Evolutionary conservation across 2,329 filamentous ascomycete species (phyloP), one percentile per base, ranked within the genome.

Genomic region (Byssochlamys sp.): DNA sequence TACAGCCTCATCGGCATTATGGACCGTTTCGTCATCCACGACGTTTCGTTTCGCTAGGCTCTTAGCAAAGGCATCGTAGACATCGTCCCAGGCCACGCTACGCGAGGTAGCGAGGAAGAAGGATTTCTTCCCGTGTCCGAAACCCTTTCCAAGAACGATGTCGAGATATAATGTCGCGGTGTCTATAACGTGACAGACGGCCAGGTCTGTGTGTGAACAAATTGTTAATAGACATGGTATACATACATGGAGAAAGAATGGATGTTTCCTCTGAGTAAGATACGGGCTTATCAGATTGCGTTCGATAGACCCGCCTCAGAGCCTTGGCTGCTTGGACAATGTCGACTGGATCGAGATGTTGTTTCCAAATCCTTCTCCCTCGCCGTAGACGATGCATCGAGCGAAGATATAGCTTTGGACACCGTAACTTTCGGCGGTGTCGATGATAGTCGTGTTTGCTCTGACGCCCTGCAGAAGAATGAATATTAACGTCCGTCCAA

Each of bases 341-440:
- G 1, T 74, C 77, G 0, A 76, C 75, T 0, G 80, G 53, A 80
- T 81, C 1, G 79, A 81, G 48, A 78, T 78, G 1, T 57, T 59
- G 60, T 82, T 81, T 1, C 79, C 78, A 57, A 81, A 81, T 0
- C 79, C 79, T 58, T 76, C 71, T 2, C 78, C 76, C 56, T 74
- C 67, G 5, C 80, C 79, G 60, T 79, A 81, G 12, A 83, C 80
- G 28, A 82, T 77, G 61, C 80, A 82, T 0, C 80, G 80, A 0
- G 68, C 69, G 63, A 82, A 82, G n/a, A 82, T 75, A 60, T 82
- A 82, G 57, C 73, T 76, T 29, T 69, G 70, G 2, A 82, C 77
- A 0, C 76, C 77, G 12, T 72, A 58, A 10, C 62, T 62, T 26
- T 78, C 74, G 4, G 73, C 72, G 4, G 70, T 66, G 19, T 80